Conservation (phyloP, 2,329 filamentous ascomycete species). For the Periconia sp. region DNA sequence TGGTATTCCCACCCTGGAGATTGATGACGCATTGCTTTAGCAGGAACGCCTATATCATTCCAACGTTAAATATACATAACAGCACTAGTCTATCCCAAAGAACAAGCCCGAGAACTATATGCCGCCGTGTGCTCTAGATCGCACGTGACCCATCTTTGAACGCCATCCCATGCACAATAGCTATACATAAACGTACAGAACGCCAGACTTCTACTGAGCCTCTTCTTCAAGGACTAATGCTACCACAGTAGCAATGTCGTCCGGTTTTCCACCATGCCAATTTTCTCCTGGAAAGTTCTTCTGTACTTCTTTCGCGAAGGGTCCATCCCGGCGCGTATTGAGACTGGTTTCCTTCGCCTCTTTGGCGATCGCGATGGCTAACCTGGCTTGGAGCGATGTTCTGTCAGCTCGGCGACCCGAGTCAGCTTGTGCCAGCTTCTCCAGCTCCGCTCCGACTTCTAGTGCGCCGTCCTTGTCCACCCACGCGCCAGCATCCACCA, state of each 20-base stretch:
- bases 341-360: conserved; percentile 86
- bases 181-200: too few species aligned
- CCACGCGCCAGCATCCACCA: conserved; percentile 80
- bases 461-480: conserved; percentile 55
- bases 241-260: conserved; percentile 91
- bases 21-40: too few species aligned
- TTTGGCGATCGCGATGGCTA: conserved; percentile 79
- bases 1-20: too few species aligned
- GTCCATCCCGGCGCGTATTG: conserved; percentile 82
- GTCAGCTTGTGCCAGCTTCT: conserved; percentile 58
- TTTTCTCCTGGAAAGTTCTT: conserved; percentile 83
- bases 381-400: conserved; percentile 73
- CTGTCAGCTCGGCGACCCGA: conserved; percentile 48
- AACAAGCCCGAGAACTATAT: too few species aligned
- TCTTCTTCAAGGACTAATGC: conserved; percentile 51
- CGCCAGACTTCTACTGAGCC: conserved; percentile 13
- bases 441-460: conserved; percentile 66
- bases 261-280: conserved; percentile 91
- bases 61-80: too few species aligned
- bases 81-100: too few species aligned
- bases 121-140: too few species aligned
- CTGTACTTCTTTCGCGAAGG: conserved; percentile 94
- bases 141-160: too few species aligned
- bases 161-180: too few species aligned
- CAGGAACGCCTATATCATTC: too few species aligned